Evolutionary conservation across 768 basidiomycete species (phyloP).

Genomic region (Tephrocybe rancida): DNA sequence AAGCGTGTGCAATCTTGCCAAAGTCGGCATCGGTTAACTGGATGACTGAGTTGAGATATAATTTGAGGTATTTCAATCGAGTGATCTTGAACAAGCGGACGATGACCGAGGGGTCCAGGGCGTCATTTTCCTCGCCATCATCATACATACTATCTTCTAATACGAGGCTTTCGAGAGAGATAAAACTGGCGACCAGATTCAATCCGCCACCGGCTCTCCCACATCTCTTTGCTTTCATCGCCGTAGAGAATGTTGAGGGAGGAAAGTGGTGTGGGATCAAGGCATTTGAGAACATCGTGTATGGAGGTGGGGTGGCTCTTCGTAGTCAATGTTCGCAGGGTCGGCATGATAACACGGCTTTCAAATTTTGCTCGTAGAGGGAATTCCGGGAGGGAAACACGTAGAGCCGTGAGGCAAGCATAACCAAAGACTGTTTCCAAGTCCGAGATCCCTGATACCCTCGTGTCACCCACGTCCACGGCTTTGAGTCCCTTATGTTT

Average conservation of each 20-base stretch:
- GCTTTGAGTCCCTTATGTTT: neutral
- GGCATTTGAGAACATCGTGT: neutral
- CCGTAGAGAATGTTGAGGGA: neutral
- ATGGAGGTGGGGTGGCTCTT: neutral
- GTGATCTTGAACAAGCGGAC: neutral
- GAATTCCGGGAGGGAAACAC: neutral
- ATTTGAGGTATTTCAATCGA: neutral
- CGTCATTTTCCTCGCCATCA: neutral
- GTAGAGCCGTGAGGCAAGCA: neutral
- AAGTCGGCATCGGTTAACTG: neutral
- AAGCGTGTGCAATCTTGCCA: neutral
- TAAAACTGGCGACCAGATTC: neutral
- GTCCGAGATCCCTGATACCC: neutral
- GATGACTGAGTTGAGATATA: neutral
- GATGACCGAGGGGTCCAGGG: neutral
- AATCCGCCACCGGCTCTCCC: neutral
- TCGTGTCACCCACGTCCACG: neutral
- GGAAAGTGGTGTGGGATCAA: neutral
- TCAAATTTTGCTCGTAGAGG: neutral
- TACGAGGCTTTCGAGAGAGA: slow-evolving; percentile 1
- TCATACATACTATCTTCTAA: neutral
- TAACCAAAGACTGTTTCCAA: neutral
- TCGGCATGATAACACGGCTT: neutral
- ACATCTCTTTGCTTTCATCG: neutral
- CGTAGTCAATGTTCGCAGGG: neutral